Percentiles rank a stretch among this genome's conserved stretches.
These are phyloP conservation scores for Aspergillus cejpii DNA, from an alignment of 2,329 filamentous ascomycete species.

Conservation along the genomic window DNA sequence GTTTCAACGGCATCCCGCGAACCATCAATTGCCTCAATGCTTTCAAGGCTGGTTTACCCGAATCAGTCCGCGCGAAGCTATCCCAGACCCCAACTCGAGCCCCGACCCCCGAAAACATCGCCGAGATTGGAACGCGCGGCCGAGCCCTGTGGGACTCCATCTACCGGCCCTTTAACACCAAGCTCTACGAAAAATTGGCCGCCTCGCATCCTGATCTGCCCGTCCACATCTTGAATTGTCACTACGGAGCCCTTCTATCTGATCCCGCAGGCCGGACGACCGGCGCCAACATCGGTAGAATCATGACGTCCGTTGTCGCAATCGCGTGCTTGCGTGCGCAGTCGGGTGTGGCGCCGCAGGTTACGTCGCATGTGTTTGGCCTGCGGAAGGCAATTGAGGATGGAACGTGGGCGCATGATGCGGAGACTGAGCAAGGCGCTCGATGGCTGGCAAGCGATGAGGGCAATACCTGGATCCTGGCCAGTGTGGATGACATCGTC, in stretches of 20 bases:
- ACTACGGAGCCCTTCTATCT: constrained; percentile 67
- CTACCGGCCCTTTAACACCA: constrained; percentile 66
- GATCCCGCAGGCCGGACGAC: constrained; percentile 53
- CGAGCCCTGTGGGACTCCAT: constrained; percentile 66
- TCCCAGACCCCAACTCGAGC: constrained; percentile 52
- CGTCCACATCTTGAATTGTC: constrained; percentile 66
- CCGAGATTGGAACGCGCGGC: constrained; percentile 53
- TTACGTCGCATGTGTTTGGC: constrained; percentile 74
- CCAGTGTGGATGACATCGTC: constrained; percentile 57
- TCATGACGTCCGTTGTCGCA: constrained; percentile 66
- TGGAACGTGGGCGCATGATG: constrained; percentile 49
- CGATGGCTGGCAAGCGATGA: constrained; percentile 60
- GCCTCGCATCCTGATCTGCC: constrained; percentile 75
- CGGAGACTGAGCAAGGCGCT: constrained; percentile 48
- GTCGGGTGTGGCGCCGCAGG: constrained; percentile 75
- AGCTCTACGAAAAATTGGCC: constrained; percentile 64
- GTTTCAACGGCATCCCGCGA: constrained; percentile 59
- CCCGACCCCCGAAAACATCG: constrained; percentile 49
- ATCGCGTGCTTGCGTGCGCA: constrained; percentile 70
- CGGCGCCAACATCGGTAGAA: constrained; percentile 55
- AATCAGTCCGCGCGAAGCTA: constrained; percentile 49
- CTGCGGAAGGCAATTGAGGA: constrained; percentile 68
- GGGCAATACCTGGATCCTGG: constrained; percentile 58
- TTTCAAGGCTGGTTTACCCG: constrained; percentile 59
- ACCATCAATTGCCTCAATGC: constrained; percentile 75